A percentile compares a stretch with the other conserved stretches of the same genome.
Conservation (phyloP, 768 basidiomycete genomes). For the Boletus sp. region DNA sequence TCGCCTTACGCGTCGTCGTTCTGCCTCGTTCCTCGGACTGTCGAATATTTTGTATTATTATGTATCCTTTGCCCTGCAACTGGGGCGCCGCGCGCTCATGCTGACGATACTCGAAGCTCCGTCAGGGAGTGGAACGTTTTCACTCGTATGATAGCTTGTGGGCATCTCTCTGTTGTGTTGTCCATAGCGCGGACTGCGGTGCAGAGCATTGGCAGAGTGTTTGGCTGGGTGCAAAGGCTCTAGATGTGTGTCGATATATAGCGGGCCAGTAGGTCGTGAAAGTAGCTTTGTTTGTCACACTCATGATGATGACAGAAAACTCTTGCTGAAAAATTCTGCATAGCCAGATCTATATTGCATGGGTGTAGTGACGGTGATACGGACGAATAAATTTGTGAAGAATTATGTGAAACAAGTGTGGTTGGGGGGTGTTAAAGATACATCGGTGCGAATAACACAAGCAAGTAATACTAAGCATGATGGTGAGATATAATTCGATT, state of each 20-base stretch:
- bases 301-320: slow-evolving; percentile 7
- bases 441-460: slow-evolving; percentile 21
- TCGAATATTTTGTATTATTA: slow-evolving; percentile 34
- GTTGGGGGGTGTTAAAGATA: slow-evolving; percentile 19
- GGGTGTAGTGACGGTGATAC: not conserved
- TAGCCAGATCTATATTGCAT: not conserved
- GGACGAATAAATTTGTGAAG: not conserved
- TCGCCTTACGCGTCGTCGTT: not conserved
- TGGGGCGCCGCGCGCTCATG: slow-evolving; percentile 11
- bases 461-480: slow-evolving; percentile 11
- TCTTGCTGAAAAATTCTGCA: not conserved
- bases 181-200: slow-evolving; percentile 16
- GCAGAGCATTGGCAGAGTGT: slow-evolving; percentile 15
- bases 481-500: slow-evolving; percentile 17
- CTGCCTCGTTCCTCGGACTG: slow-evolving; percentile 12
- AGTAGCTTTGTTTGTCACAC: slow-evolving; percentile 8
- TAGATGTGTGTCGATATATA: slow-evolving; percentile 23
- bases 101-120: slow-evolving; percentile 49
- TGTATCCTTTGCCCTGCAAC: slow-evolving; percentile 17
- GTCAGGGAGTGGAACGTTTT: slow-evolving; percentile 41
- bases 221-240: slow-evolving; percentile 6
- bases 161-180: slow-evolving; percentile 9
- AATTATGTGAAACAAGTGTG: not conserved
- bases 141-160: slow-evolving; percentile 17
- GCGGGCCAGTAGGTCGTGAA: slow-evolving; percentile 8